Base-by-base conservation (phyloP, 768 basidiomycete genomes). In the Pisolithus microcarpus region DNA sequence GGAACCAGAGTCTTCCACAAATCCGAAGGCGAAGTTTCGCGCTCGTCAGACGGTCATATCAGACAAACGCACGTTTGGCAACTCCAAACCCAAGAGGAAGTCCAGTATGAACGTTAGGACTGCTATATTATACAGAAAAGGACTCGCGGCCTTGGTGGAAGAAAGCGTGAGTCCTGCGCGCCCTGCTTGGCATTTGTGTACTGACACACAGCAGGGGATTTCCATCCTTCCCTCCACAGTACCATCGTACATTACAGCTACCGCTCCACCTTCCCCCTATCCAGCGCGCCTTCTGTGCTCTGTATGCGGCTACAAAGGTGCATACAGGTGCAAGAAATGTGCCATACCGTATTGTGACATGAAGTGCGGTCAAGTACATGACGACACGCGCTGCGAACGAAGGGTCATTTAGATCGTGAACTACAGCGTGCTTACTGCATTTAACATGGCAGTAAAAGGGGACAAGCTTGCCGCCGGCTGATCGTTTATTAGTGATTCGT, bases 221-320 rank as follows among this genome's bases (percentile, higher is more conserved):
- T 72, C 77, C 16, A 66, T 73, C 50, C 63, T 81, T 46, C 77
- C 81, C 3, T 50, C 78, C 4, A 66, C 70, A 37, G 70, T 75
- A 13, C 79, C 87, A 6, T 82, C 80, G 16, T 92, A 93, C 71
- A 64, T 91, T 52, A 87, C 82, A 18, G 85, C 84, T 13, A 72
- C 67, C 28, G 76, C 82, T 1, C 78, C 82, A 2, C 73, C 80
- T 1, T 70, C 87, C 0, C 65, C 64, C 1, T 78, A 83, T 51
- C 87, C 90, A 6, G 77, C 84, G 7, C 81, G 87, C 38, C 69
- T 80, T 56, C 61, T 92, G 13, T 93, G 91, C 61, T 81, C 87
- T n/a, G 85, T 91, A 23, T 92, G 91, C 58, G 88, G 91, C 3
- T 91, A 87, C 65, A 86, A 80, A 78, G 89, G 87, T 6, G 72